phyloP scores from a whole-genome alignment of 2,329 filamentous ascomycete genomes.

The Fusarium solani-melongenae region DNA sequence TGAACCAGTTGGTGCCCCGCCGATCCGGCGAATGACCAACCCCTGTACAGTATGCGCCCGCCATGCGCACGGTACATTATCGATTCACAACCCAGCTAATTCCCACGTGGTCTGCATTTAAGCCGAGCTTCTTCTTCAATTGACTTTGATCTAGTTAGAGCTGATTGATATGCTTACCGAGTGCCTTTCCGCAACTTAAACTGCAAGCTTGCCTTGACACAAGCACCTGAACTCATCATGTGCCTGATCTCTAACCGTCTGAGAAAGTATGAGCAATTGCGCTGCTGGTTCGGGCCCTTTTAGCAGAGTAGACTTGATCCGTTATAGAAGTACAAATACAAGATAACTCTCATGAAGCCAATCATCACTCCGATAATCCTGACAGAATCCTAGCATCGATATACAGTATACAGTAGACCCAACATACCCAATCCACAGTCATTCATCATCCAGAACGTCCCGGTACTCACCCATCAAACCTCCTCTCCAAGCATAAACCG shows the following conservation, averaged over 20 bases:
- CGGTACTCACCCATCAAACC: background rate
- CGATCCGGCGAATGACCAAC: background rate
- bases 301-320: background rate
- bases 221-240: background rate
- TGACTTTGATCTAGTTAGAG: background rate
- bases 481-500: slow-evolving; percentile 24
- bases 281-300: background rate
- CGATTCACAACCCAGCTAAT: background rate
- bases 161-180: background rate
- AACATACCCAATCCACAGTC: background rate
- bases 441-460: background rate
- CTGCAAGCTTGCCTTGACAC: background rate
- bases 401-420: background rate
- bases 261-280: background rate
- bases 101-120: background rate
- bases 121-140: background rate
- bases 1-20: background rate
- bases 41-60: background rate
- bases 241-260: background rate
- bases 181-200: background rate
- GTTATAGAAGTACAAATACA: background rate
- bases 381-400: background rate
- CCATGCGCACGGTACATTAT: background rate
- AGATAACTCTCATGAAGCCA: background rate
- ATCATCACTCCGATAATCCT: background rate